phyloP scores from a whole-genome alignment of 192 early-diverging fungal genomes.

The Neocallimastix lanati region DNA sequence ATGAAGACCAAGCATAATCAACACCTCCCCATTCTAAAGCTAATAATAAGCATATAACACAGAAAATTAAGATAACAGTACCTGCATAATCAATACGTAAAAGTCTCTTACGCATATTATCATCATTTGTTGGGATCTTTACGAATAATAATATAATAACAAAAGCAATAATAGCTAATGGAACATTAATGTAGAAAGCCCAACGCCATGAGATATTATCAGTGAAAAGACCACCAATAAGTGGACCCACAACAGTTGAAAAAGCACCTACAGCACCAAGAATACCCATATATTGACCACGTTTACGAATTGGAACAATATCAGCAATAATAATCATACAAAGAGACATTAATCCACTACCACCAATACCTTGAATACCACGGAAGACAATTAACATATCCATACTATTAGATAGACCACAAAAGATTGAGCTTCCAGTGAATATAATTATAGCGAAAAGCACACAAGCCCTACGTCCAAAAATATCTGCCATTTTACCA shows the following conservation, averaged over 20 bases:
- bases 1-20: conserved; percentile 30
- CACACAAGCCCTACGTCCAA: conserved; percentile 69
- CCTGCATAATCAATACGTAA: conserved; percentile 42
- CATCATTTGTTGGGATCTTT: conserved; percentile 9
- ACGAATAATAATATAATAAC: conserved; percentile 12
- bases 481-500: conserved; percentile 78
- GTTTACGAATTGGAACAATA: conserved; percentile 54
- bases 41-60: conserved; percentile 30
- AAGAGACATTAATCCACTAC: conserved; percentile 51
- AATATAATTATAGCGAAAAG: conserved; percentile 59
- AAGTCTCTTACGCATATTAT: conserved; percentile 25
- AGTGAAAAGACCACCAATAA: conserved; percentile 70
- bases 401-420: conserved; percentile 45
- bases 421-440: conserved; percentile 60
- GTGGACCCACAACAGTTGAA: conserved; percentile 56
- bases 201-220: conserved; percentile 53
- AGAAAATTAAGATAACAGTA: conserved; percentile 20
- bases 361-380: conserved; percentile 68
- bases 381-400: conserved; percentile 50
- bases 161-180: conserved; percentile 14
- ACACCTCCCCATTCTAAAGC: conserved; percentile 43
- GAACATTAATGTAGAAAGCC: conserved; percentile 35
- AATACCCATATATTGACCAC: conserved; percentile 72
- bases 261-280: conserved; percentile 36
- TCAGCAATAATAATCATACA: conserved; percentile 73